These are phyloP conservation scores for Xylariaceae sp. DNA, from an alignment of 2,329 filamentous ascomycete genomes.

Conservation along the genomic window DNA sequence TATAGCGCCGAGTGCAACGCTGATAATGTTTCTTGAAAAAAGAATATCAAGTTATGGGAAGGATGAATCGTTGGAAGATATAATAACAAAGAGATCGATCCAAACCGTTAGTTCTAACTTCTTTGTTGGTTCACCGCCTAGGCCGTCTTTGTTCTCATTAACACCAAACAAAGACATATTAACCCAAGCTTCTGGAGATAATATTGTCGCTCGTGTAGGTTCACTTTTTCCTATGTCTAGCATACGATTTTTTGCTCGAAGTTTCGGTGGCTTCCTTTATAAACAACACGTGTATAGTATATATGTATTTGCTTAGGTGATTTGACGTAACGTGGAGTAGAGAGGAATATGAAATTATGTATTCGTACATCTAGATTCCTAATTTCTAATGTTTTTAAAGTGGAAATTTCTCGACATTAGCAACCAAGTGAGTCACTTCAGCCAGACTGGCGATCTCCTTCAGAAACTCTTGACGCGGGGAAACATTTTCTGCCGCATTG, in stretches of 20 bases:
- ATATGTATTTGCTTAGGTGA: no score
- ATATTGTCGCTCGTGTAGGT: no score
- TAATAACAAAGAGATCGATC: not conserved
- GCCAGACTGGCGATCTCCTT: constrained; percentile 9
- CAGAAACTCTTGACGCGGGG: constrained; percentile 7
- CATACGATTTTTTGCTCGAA: no score
- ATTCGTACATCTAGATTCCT: not conserved
- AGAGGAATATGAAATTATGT: not conserved
- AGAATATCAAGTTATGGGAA: not conserved
- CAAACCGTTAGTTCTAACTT: not conserved
- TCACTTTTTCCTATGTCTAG: no score
- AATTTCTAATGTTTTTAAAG: not conserved
- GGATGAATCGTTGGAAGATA: not conserved
- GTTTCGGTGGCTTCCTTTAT: no score
- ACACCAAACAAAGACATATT: not conserved
- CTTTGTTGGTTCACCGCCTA: not conserved
- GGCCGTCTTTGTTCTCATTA: not conserved
- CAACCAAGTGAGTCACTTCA: constrained; percentile 16
- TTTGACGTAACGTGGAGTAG: no score
- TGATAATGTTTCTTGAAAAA: not conserved
- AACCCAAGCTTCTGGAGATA: no score
- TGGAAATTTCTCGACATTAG: constrained; percentile 9
- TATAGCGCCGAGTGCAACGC: not conserved
- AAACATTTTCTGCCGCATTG: constrained; percentile 3
- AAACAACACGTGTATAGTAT: no score